Base-by-base conservation (phyloP, 257 asterid species). In the Jacaranda copaia region DNA sequence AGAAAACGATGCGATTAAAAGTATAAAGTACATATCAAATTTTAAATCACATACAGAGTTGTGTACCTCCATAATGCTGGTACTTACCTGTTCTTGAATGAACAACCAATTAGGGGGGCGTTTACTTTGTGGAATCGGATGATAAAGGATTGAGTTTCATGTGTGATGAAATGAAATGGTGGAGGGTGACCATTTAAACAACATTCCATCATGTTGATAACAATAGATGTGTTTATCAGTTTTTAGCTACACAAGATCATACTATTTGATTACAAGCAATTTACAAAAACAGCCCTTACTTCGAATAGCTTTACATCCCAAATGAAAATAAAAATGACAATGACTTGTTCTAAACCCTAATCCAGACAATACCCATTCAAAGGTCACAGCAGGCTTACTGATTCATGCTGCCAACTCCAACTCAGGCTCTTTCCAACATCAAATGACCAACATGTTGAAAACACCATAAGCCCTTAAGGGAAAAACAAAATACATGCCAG, bases 211-310 rank as follows among this genome's bases (percentile, higher is more conserved):
- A 43, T 7, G 55, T 68, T 42, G 4, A 16, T 5, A 16, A 11
- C 8, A 15, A 43, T 6, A 25, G 59, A 4, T 18, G 5, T 1
- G 32, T 25, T 25, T 25, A 25, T 25, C 32, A 25, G 2, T 25
- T 25, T 25, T 25, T 25, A 1, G 32, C 32, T 6, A 53, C 10
- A n/a, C 25, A 20, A 53, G 20, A 53, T 16, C 2, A 15, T 53
- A 53, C n/a, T 6, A 7, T 16, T 6, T 6, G 0, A 15, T 53
- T n/a, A 53, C 25, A n/a, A 53, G 25, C 10, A n/a, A 53, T 16
- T 53, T 9, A 71, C 38, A 38, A 71, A 55, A 71, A 38, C 55
- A 53, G 9, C 57, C 45, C 42, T 57, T 4, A 20, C 35, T 72
- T 56, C n/a, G 36, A 56, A 55, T 55, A 19, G 8, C 2, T 11